These are phyloP conservation scores for Daldinia sp. DNA, from an alignment of 2,329 filamentous ascomycete genomes.

Conservation along the genomic window DNA sequence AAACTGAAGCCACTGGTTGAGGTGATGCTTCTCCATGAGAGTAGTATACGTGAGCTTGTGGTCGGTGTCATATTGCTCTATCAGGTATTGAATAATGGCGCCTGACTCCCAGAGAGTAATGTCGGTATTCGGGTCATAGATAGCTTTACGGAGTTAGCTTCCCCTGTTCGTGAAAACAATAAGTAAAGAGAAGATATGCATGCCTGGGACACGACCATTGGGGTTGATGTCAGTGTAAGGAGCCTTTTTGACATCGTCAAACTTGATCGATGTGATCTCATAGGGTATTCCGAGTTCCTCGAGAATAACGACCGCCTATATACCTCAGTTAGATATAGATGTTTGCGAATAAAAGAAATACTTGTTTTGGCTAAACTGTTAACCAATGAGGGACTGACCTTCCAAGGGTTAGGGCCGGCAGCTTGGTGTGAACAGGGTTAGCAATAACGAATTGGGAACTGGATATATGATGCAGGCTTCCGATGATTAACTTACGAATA, in stretches of 20 bases:
- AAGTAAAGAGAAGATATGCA: neutral
- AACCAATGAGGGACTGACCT: neutral
- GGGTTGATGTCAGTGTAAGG: conserved; percentile 1
- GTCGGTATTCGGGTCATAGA: conserved; percentile 59
- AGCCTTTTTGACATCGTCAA: neutral
- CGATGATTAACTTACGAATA: neutral
- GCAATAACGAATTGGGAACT: neutral
- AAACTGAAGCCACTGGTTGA: conserved; percentile 59
- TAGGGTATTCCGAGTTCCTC: neutral
- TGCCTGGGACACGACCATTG: neutral
- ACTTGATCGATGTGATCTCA: neutral
- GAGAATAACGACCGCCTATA: neutral
- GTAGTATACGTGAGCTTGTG: conserved; percentile 52
- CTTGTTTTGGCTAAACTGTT: neutral
- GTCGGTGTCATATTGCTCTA: conserved; percentile 56
- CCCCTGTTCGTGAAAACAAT: neutral
- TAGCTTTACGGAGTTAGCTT: conserved; percentile 42
- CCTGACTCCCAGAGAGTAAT: conserved; percentile 61
- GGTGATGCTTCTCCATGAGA: conserved; percentile 51
- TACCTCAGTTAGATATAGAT: neutral
- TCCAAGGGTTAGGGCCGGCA: conserved; percentile 2
- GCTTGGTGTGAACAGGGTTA: neutral
- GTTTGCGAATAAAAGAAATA: neutral
- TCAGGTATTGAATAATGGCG: conserved; percentile 60
- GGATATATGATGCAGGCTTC: neutral